Conservation (phyloP, 1,139 yeast species). For the Geotrichum phurueaensis region DNA sequence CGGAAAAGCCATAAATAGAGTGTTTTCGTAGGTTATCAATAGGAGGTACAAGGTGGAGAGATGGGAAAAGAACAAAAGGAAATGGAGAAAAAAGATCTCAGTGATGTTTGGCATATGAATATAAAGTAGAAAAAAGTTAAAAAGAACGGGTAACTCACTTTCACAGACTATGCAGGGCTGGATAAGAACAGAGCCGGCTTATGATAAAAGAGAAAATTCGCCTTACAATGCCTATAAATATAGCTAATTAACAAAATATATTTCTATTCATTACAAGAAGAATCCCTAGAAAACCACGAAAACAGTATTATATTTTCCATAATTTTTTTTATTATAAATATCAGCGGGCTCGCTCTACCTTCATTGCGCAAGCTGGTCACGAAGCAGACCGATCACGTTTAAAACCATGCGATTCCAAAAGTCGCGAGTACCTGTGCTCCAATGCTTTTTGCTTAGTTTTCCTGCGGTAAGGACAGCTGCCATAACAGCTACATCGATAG, state of each 20-base stretch:
- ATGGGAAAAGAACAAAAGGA: no score
- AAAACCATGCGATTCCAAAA: background rate
- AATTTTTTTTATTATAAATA: background rate
- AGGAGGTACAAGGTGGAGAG: background rate
- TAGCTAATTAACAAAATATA: no score
- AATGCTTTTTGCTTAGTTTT: background rate
- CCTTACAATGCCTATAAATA: no score
- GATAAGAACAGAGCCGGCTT: background rate
- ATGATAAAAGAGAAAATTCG: no score
- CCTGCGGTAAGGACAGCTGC: background rate
- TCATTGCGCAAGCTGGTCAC: background rate
- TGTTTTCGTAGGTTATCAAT: background rate
- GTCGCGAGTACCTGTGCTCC: background rate
- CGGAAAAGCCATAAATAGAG: background rate
- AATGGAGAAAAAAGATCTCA: background rate
- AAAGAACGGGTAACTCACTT: background rate
- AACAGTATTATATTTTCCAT: no score
- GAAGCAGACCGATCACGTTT: background rate
- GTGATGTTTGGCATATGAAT: background rate
- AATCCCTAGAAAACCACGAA: no score
- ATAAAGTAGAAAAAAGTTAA: background rate
- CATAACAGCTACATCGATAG: constrained; percentile 1
- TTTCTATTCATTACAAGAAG: no score
- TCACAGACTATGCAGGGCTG: background rate
- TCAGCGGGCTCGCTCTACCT: background rate